Evolutionary conservation across 2,329 filamentous ascomycete species (phyloP), one percentile per base, ranked within the genome.

Genomic region (Scedosporium minutisporum): DNA sequence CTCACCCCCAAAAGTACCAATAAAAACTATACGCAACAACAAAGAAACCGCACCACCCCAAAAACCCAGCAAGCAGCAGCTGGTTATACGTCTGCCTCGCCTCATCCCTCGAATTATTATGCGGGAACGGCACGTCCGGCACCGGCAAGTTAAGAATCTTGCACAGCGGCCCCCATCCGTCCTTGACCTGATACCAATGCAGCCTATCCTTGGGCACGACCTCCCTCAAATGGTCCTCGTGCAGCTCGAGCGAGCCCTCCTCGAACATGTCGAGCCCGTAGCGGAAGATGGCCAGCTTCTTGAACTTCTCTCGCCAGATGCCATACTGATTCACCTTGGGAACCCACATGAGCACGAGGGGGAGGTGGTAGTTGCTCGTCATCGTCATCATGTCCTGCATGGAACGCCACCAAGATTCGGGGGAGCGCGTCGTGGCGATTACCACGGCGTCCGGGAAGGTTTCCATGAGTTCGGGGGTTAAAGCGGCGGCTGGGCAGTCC

Each of bases 381-480:
- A 73, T 69, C 62, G 65, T 68, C 58, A 65, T 66, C 72, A 73
- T 72, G 64, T 69, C 75, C 67, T 59, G 42, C 62, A 60, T 60
- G n/a, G 38, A 48, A 16, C 57, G 69, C 73, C 73, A 75, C 75
- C 75, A 77, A 3, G 71, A 71, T 42, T 67, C 67, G 53, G 73
- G 68, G 63, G 75, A 71, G 59, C 76, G 71, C 1, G 73, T 75
- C 14, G 77, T 79, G 65, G 72, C 76, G 61, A 82, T 75, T 33
- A 82, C 78, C 61, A 77, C 74, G 18, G 80, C 79, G 44, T 81
- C 74, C 0, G 80, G 80, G 65, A 80, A 82, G 41, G 81, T 68
- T 44, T 76, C 73, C 68, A 82, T 70, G 61, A 82, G 71, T 65
- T 82, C 78, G 48, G 76, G 74, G 21, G 71, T 74, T 16, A 82